These are phyloP conservation scores for Calophaca sinica DNA, from an alignment of 306 rosid genomes.

Conservation along the genomic window DNA sequence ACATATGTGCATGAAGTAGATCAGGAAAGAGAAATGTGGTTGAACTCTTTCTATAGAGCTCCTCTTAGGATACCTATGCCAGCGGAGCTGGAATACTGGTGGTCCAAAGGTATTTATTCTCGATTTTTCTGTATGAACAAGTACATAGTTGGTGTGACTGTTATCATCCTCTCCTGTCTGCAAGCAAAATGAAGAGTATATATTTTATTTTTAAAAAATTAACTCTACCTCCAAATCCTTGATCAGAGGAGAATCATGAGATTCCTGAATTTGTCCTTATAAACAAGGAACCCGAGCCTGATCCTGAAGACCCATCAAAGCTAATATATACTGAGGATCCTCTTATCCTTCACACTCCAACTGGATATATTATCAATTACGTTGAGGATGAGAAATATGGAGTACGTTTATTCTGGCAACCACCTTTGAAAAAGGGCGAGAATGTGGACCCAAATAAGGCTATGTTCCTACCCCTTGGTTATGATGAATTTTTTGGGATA, in stretches of 20 bases:
- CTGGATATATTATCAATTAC: slow-evolving; percentile 80
- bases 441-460: slow-evolving; percentile 75
- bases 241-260: slow-evolving; percentile 62
- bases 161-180: slow-evolving; percentile 20
- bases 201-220: slow-evolving; percentile 4
- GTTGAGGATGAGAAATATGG: slow-evolving; percentile 81
- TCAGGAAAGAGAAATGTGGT: slow-evolving; percentile 96
- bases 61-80: slow-evolving; percentile 98
- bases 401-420: slow-evolving; percentile 91
- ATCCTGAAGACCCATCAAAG: slow-evolving; percentile 88
- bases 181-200: not conserved
- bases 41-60: slow-evolving; percentile 91
- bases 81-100: slow-evolving; percentile 95
- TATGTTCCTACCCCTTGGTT: slow-evolving; percentile 80
- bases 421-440: slow-evolving; percentile 67
- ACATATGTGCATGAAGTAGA: slow-evolving; percentile 86
- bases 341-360: slow-evolving; percentile 84
- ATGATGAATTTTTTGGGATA: slow-evolving; percentile 78
- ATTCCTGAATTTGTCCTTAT: slow-evolving; percentile 82
- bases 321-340: slow-evolving; percentile 77
- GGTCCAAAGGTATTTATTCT: slow-evolving; percentile 66
- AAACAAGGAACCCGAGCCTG: slow-evolving; percentile 87
- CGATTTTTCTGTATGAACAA: slow-evolving; percentile 1
- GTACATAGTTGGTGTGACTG: not conserved
- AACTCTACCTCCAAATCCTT: slow-evolving; percentile 48